These are phyloP conservation scores for Eleusine indica DNA, from an alignment of 176 grass and related monocot species.

Conservation along the genomic window DNA sequence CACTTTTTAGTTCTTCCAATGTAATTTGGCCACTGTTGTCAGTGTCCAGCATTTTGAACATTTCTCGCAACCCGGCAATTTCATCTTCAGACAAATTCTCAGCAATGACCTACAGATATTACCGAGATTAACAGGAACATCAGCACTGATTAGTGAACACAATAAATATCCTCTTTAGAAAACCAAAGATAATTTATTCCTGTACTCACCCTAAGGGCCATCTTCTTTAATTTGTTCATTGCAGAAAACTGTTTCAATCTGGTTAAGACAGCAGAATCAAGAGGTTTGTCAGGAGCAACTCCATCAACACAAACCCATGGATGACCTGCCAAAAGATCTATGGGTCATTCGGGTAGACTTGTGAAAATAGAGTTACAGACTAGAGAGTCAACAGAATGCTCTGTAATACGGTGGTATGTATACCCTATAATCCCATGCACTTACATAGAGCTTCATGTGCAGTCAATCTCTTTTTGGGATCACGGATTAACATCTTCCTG, in stretches of 20 bases:
- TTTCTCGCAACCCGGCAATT: constrained; percentile 91
- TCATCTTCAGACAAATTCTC: constrained; percentile 93
- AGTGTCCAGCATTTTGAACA: constrained; percentile 97
- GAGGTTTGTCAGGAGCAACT: constrained; percentile 73
- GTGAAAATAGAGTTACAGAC: constrained; percentile 7
- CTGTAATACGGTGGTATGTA: background rate
- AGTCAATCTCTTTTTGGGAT: constrained; percentile 67
- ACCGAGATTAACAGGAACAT: constrained; percentile 34
- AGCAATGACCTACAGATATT: constrained; percentile 75
- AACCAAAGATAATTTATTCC: background rate
- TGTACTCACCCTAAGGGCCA: constrained; percentile 65
- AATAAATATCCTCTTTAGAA: constrained; percentile 25
- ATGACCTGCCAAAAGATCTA: constrained; percentile 58
- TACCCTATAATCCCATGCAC: constrained; percentile 25
- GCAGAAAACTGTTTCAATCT: constrained; percentile 83
- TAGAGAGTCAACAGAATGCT: constrained; percentile 11
- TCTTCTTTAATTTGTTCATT: constrained; percentile 88
- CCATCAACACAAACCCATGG: constrained; percentile 79
- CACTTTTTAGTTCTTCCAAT: constrained; percentile 81
- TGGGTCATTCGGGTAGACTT: constrained; percentile 17
- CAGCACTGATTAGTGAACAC: constrained; percentile 39
- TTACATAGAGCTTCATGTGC: constrained; percentile 78
- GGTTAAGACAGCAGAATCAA: constrained; percentile 77
- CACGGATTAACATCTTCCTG: constrained; percentile 63
- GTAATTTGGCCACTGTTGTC: constrained; percentile 97